These are phyloP conservation scores for Cladosporium sphaerospermum DNA, from an alignment of 2,329 filamentous ascomycete genomes.

Conservation along the genomic window DNA sequence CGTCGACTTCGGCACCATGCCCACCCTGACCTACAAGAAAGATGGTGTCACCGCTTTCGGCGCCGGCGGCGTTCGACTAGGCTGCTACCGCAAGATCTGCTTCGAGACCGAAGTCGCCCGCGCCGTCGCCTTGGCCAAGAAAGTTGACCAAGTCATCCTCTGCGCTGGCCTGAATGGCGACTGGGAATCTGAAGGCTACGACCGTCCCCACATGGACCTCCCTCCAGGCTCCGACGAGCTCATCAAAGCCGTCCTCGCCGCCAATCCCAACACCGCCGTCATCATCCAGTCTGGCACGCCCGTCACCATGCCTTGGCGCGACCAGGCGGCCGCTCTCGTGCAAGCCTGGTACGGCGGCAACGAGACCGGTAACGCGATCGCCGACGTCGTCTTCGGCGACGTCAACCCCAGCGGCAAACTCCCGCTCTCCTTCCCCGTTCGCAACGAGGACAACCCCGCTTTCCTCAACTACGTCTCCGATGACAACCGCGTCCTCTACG, in stretches of 20 bases:
- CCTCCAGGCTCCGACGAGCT: conserved; percentile 58
- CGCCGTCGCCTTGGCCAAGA: conserved; percentile 61
- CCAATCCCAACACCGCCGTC: conserved; percentile 64
- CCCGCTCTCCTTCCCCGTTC: conserved; percentile 61
- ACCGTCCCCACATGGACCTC: conserved; percentile 55
- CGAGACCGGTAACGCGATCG: conserved; percentile 74
- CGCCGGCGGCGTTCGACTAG: conserved; percentile 57
- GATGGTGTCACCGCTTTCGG: conserved; percentile 59
- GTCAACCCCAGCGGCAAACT: conserved; percentile 70
- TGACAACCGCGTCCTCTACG: conserved; percentile 61
- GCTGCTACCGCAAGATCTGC: conserved; percentile 49
- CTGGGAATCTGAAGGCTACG: conserved; percentile 68
- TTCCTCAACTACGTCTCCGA: conserved; percentile 70
- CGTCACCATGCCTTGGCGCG: conserved; percentile 64
- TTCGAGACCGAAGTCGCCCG: conserved; percentile 60
- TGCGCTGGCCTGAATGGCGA: conserved; percentile 72
- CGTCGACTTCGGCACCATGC: conserved; percentile 57
- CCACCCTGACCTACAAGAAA: conserved; percentile 57
- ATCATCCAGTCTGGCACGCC: conserved; percentile 75
- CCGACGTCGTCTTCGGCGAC: conserved; percentile 68
- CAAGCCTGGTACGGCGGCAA: conserved; percentile 57
- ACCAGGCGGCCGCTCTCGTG: conserved; percentile 54
- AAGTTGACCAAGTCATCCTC: conserved; percentile 70
- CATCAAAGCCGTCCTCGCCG: conserved; percentile 58
- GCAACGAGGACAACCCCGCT: conserved; percentile 50